Percentiles rank a stretch among this genome's conserved stretches.
These are phyloP conservation scores for Colletotrichum sp. DNA, from an alignment of 2,329 filamentous ascomycete species.

Conservation along the genomic window DNA sequence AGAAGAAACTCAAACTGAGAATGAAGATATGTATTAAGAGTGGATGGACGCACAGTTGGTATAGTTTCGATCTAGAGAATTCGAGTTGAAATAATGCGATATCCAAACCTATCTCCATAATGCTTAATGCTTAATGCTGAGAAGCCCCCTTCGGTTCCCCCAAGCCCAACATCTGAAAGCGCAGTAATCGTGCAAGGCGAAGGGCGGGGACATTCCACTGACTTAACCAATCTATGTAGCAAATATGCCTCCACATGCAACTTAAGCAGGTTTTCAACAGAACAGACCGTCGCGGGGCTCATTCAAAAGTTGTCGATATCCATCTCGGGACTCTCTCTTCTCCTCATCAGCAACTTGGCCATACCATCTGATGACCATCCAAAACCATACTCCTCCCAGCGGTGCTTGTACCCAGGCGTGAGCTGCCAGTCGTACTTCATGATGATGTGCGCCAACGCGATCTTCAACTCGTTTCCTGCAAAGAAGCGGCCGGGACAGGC, in stretches of 20 bases:
- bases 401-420: not conserved
- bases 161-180: accelerated
- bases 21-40: not conserved
- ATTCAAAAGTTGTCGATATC: constrained; percentile 2
- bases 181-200: not conserved
- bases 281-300: not conserved
- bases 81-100: accelerated
- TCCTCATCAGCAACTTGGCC: constrained; percentile 4
- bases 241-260: not conserved
- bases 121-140: accelerated
- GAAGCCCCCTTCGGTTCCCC: not conserved
- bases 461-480: constrained; percentile 48
- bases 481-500: constrained; percentile 51
- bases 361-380: not conserved
- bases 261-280: too few relatives aligned
- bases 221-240: not conserved
- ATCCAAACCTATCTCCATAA: not conserved
- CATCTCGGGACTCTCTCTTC: constrained; percentile 3
- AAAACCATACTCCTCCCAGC: not conserved
- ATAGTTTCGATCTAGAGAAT: accelerated
- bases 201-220: not conserved
- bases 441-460: constrained; percentile 11
- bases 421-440: constrained; percentile 17
- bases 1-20: not conserved
- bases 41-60: not conserved